Evolutionary conservation across 768 basidiomycete genomes (phyloP).

Genomic region (Russula brevipes): DNA sequence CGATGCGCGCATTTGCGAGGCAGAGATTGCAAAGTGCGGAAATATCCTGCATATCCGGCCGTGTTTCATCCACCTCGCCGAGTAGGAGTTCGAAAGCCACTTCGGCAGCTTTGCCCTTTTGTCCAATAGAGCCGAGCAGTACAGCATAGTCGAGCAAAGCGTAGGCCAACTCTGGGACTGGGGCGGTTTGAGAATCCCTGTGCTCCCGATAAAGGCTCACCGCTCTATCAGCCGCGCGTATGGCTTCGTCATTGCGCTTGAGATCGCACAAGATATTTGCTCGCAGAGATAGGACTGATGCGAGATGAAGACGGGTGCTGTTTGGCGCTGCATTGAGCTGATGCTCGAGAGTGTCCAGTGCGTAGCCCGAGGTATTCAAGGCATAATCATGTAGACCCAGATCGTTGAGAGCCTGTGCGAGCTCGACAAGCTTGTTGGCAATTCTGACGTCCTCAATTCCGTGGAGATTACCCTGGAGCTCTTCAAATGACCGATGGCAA

Average conservation of each 20-base stretch:
- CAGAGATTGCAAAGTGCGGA: slow-evolving; percentile 5
- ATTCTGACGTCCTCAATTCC: background rate
- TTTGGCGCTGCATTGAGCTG: background rate
- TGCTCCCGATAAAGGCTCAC: slow-evolving; percentile 1
- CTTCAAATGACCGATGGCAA: slow-evolving; percentile 11
- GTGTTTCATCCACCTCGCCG: background rate
- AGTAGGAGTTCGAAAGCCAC: slow-evolving; percentile 9
- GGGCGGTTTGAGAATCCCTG: background rate
- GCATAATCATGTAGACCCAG: slow-evolving; percentile 9
- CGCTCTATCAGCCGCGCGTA: background rate
- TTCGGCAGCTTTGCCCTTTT: background rate
- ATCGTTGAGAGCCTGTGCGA: slow-evolving; percentile 17
- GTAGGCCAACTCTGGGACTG: slow-evolving; percentile 1
- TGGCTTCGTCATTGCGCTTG: slow-evolving; percentile 4
- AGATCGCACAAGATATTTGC: slow-evolving; percentile 14
- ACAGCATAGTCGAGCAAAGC: slow-evolving; percentile 4
- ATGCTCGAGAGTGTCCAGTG: background rate
- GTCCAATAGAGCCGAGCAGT: slow-evolving; percentile 4
- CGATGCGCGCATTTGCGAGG: background rate
- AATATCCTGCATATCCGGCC: background rate
- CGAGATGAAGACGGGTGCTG: background rate
- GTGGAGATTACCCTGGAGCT: background rate
- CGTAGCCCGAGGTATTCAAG: slow-evolving; percentile 1
- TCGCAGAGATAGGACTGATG: background rate
- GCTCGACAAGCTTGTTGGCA: background rate